Conservation (phyloP, 78 protist species). For the Monosiga brevicollis region DNA sequence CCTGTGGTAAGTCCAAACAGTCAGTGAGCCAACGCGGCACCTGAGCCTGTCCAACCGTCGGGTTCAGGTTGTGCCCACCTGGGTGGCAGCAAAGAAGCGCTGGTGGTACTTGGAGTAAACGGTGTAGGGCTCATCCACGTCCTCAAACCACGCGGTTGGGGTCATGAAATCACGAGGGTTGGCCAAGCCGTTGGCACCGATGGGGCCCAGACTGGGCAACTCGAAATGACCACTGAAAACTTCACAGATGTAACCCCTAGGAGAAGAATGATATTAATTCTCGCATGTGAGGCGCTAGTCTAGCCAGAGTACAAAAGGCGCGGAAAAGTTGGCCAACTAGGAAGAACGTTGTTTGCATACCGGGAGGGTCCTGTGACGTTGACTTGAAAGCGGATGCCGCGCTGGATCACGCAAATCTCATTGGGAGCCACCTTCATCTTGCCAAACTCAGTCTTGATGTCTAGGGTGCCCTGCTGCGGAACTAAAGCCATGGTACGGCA, state of each 20-base stretch:
- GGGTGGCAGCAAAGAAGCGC: slow-evolving; percentile 31
- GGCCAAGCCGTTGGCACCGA: slow-evolving; percentile 95
- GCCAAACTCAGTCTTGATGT: slow-evolving; percentile 83
- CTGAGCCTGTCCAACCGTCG: no score
- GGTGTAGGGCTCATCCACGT: not conserved
- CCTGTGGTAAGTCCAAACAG: not conserved
- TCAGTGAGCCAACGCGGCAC: no score
- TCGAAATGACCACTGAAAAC: slow-evolving; percentile 71
- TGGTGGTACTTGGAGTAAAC: slow-evolving; percentile 65
- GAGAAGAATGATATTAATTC: not conserved
- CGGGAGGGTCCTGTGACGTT: slow-evolving; percentile 12
- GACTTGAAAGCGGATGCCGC: slow-evolving; percentile 78
- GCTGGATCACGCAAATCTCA: slow-evolving; percentile 79
- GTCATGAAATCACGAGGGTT: slow-evolving; percentile 82
- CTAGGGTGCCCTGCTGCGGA: slow-evolving; percentile 57
- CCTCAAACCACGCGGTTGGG: slow-evolving; percentile 77
- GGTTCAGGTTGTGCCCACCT: no score
- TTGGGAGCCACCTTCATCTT: slow-evolving; percentile 59
- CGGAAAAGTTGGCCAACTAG: not conserved
- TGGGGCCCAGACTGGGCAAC: slow-evolving; percentile 89
- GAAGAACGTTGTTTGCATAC: no score
- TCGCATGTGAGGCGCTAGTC: not conserved
- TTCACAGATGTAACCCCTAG: slow-evolving; percentile 81
- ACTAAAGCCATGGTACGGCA: no score
- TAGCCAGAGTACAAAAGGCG: not conserved